Evolutionary conservation across 2,329 filamentous ascomycete species (phyloP).

Genomic region (Ceratocystis cubensis): DNA sequence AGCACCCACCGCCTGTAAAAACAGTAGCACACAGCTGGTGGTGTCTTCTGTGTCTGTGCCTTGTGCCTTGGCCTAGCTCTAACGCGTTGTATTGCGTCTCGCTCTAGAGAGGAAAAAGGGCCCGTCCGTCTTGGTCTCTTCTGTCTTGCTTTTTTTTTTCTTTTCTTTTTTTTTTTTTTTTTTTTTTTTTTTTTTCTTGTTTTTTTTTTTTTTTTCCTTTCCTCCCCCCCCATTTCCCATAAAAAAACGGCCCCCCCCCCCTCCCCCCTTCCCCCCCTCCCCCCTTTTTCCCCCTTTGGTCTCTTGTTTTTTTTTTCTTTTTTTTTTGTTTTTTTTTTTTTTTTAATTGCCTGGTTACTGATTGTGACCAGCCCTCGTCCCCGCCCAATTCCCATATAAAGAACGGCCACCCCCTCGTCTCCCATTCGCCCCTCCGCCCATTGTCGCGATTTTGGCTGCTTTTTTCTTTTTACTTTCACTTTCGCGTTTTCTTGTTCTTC

Average conservation of each 20-base stretch:
- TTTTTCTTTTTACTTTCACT: constrained; percentile 23
- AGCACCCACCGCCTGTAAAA: background rate
- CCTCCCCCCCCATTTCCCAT: too few relatives aligned
- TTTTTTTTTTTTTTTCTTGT: background rate
- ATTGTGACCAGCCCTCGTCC: constrained; percentile 37
- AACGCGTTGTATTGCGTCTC: too few relatives aligned
- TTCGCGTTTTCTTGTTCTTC: constrained; percentile 24
- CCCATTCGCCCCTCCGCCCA: constrained; percentile 34
- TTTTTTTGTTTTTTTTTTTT: constrained; percentile 1
- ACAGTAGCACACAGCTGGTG: too few relatives aligned
- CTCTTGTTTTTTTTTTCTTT: background rate
- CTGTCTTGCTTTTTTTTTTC: background rate
- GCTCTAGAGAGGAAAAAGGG: background rate
- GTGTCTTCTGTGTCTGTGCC: too few relatives aligned
- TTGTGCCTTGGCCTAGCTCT: too few relatives aligned
- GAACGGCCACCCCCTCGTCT: constrained; percentile 30
- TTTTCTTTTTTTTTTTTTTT: background rate
- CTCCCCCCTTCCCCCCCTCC: too few relatives aligned
- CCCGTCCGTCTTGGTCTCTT: background rate
- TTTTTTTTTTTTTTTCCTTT: background rate
- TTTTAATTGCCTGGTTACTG: constrained; percentile 12
- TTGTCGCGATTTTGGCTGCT: constrained; percentile 29
- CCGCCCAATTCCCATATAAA: constrained; percentile 50
- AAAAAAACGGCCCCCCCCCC: too few relatives aligned
- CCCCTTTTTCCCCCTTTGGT: too few relatives aligned